These are phyloP conservation scores for Nematocida displodere DNA, from an alignment of 371 early-diverging fungal species.

Conservation along the genomic window DNA sequence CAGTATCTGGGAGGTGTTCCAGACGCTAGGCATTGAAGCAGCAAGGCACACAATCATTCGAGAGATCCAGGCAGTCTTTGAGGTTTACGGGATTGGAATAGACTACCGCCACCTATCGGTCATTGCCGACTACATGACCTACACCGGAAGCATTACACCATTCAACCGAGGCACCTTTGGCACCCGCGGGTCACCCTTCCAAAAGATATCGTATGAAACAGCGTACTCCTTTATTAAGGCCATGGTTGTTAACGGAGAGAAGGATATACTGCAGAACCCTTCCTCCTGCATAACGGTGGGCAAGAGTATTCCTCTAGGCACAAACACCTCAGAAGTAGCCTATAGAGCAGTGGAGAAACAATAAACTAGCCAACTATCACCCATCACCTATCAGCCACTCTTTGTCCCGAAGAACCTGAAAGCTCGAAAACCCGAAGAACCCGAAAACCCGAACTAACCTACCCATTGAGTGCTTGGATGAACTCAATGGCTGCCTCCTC, in stretches of 20 bases:
- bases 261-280: constrained; percentile 19
- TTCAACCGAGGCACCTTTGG: constrained; percentile 34
- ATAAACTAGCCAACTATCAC: neutral
- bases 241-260: neutral
- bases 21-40: constrained; percentile 95
- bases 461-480: neutral
- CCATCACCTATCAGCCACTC: neutral
- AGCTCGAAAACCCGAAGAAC: no score
- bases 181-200: constrained; percentile 1
- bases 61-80: constrained; percentile 89
- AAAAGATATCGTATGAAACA: constrained; percentile 45
- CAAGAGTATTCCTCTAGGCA: constrained; percentile 9
- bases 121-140: constrained; percentile 92
- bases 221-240: constrained; percentile 36
- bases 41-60: constrained; percentile 84
- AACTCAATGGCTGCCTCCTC: constrained; percentile 58
- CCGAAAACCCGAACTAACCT: no score
- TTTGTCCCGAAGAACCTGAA: no score
- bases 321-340: constrained; percentile 1
- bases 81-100: constrained; percentile 87
- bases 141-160: constrained; percentile 69
- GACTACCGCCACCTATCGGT: constrained; percentile 87
- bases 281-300: constrained; percentile 44
- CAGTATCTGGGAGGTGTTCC: constrained; percentile 82
- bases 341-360: neutral